These are phyloP conservation scores for Spathaspora jeffriesii DNA, from an alignment of 1,139 yeast species.

Conservation along the genomic window DNA sequence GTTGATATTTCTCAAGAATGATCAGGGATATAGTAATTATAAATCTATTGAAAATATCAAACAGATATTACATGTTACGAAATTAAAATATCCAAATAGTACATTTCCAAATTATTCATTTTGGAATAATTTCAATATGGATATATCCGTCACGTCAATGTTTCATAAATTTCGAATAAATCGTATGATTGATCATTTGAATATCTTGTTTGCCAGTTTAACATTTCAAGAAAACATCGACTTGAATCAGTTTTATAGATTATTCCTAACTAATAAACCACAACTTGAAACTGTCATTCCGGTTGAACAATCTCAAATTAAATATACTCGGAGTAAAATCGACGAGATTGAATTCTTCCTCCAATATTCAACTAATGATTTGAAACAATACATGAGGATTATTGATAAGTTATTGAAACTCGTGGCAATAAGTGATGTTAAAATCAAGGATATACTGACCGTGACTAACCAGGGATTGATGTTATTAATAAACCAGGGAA, in stretches of 20 bases:
- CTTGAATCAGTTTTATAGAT: slow-evolving; percentile 13
- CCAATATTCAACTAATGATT: slow-evolving; percentile 51
- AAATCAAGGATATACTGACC: slow-evolving; percentile 40
- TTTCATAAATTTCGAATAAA: slow-evolving; percentile 43
- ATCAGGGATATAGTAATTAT: slow-evolving; percentile 17
- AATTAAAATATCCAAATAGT: slow-evolving; percentile 34
- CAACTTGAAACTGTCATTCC: no score
- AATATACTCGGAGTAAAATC: background rate
- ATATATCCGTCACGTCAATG: slow-evolving; percentile 28
- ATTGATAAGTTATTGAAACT: slow-evolving; percentile 45
- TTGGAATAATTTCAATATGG: slow-evolving; percentile 37
- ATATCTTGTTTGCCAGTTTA: slow-evolving; percentile 44
- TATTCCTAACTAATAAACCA: slow-evolving; percentile 10
- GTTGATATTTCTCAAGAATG: slow-evolving; percentile 27
- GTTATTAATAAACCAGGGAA: no score
- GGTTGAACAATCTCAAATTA: no score
- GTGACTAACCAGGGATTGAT: slow-evolving; percentile 21
- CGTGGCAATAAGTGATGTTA: slow-evolving; percentile 41
- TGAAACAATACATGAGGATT: slow-evolving; percentile 29
- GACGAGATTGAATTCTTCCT: slow-evolving; percentile 51
- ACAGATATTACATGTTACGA: slow-evolving; percentile 30
- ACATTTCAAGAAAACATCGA: slow-evolving; percentile 23
- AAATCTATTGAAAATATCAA: slow-evolving; percentile 43
- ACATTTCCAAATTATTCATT: slow-evolving; percentile 38
- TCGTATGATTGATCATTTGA: slow-evolving; percentile 48